Evolutionary conservation across 116 monocot species (phyloP).

Genomic region (Cymodocea nodosa): DNA sequence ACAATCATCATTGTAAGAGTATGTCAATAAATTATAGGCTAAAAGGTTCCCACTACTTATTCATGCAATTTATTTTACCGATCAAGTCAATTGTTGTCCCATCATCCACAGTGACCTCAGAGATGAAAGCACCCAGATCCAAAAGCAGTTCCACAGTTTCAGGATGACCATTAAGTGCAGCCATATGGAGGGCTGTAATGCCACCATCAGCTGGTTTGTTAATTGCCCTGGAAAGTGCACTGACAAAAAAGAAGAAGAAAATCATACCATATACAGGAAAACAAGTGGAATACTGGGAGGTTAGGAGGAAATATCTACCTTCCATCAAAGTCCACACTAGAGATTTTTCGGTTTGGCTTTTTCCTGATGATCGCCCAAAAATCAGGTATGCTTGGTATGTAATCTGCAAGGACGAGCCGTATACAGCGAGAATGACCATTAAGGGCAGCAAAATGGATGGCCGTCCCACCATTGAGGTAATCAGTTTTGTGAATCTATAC

Average conservation of each 20-base stretch:
- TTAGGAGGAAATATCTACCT: slow-evolving; percentile 19
- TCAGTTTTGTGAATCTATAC: slow-evolving; percentile 83
- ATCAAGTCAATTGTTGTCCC: slow-evolving; percentile 93
- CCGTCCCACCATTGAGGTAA: slow-evolving; percentile 87
- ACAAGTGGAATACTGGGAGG: background rate
- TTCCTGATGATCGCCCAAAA: slow-evolving; percentile 43
- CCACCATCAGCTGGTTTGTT: slow-evolving; percentile 91
- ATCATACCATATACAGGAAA: background rate
- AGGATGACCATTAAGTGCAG: slow-evolving; percentile 82
- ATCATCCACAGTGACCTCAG: slow-evolving; percentile 70
- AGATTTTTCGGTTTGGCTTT: slow-evolving; percentile 17
- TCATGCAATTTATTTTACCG: slow-evolving; percentile 23
- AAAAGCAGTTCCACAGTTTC: slow-evolving; percentile 73
- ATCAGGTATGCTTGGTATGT: slow-evolving; percentile 63
- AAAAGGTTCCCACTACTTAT: background rate
- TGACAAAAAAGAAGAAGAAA: slow-evolving; percentile 8
- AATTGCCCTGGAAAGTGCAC: slow-evolving; percentile 46
- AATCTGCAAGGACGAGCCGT: slow-evolving; percentile 73
- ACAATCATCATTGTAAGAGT: too few species aligned
- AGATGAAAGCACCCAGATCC: slow-evolving; percentile 76
- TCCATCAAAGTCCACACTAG: slow-evolving; percentile 45
- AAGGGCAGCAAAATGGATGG: slow-evolving; percentile 84
- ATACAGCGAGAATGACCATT: slow-evolving; percentile 92
- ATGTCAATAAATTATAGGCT: too few species aligned
- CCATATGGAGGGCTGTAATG: slow-evolving; percentile 94